phyloP scores from a whole-genome alignment of 495 filamentous ascomycete genomes.

The Penicillium daleae region DNA sequence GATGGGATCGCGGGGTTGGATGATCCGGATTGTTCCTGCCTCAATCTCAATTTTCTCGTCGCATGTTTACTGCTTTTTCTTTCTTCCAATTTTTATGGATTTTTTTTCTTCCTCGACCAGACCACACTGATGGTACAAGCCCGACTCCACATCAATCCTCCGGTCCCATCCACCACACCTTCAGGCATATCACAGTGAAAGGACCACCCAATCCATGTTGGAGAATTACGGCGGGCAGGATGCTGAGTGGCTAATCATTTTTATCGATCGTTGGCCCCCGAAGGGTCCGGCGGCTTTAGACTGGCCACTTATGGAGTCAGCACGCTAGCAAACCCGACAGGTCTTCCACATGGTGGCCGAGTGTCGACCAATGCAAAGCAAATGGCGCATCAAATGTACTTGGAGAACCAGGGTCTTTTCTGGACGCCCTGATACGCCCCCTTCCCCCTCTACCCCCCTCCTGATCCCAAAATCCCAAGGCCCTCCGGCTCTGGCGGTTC shows the following conservation, averaged over 20 bases:
- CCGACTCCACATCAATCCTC: conserved; percentile 19
- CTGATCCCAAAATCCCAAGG: not conserved
- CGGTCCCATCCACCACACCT: conserved; percentile 1
- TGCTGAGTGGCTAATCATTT: conserved; percentile 29
- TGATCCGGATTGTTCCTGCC: not conserved
- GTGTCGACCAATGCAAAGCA: not conserved
- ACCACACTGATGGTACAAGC: conserved; percentile 6
- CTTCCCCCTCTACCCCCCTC: not conserved
- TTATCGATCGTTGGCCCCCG: conserved; percentile 25
- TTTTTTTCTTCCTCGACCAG: conserved; percentile 10
- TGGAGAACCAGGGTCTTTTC: not conserved
- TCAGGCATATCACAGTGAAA: conserved; percentile 14
- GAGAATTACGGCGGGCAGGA: conserved; percentile 27
- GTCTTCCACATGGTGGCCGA: conserved; percentile 8
- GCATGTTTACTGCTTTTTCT: conserved; percentile 6
- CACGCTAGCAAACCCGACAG: conserved; percentile 16
- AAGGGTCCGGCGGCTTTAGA: conserved; percentile 23
- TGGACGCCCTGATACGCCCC: not conserved
- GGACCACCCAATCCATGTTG: conserved; percentile 6
- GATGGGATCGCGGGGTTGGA: conserved; percentile 17
- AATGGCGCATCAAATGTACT: not conserved
- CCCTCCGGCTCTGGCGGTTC: conserved; percentile 7
- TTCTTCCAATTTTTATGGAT: not conserved
- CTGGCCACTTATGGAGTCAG: conserved; percentile 22
- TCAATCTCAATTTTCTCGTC: too few relatives aligned